Conservation (phyloP, 2,329 filamentous ascomycete genomes). For the Paramyrothecium roridum region DNA sequence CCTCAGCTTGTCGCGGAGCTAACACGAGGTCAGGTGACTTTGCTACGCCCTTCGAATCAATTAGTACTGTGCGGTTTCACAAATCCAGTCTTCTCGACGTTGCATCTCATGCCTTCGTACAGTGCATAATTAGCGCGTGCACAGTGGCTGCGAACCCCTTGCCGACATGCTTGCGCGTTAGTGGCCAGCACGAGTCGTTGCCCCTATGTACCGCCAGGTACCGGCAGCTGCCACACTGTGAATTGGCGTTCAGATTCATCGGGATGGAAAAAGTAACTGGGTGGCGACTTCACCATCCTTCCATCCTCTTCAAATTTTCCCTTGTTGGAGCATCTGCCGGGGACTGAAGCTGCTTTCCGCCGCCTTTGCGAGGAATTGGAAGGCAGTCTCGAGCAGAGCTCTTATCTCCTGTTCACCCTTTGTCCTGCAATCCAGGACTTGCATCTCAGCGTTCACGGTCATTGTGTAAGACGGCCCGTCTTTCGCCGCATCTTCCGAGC, state of each 20-base stretch:
- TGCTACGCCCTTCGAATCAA: not conserved
- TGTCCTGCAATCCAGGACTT: not conserved
- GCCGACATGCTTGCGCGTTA: slow-evolving; percentile 30
- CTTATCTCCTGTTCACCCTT: not conserved
- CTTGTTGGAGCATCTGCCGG: not conserved
- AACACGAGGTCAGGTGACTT: slow-evolving; percentile 32
- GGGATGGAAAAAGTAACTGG: not conserved
- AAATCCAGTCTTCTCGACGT: no score
- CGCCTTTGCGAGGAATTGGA: not conserved
- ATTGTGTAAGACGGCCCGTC: not conserved
- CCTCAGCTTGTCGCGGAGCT: slow-evolving; percentile 13
- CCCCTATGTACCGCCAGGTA: slow-evolving; percentile 6
- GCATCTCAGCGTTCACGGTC: not conserved
- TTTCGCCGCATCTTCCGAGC: not conserved
- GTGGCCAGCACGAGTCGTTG: slow-evolving; percentile 17
- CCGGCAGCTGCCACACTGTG: slow-evolving; percentile 22
- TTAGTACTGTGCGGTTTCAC: slow-evolving; percentile 14
- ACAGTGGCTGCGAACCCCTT: slow-evolving; percentile 6
- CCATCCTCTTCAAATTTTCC: not conserved
- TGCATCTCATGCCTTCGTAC: not conserved
- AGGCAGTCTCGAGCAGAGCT: no score
- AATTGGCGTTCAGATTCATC: slow-evolving; percentile 11
- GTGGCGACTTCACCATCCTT: not conserved
- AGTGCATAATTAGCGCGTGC: slow-evolving; percentile 1
- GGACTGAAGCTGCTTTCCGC: not conserved